Base-by-base conservation (phyloP, 2,329 filamentous ascomycete species). In the Arachnomyces sp. region DNA sequence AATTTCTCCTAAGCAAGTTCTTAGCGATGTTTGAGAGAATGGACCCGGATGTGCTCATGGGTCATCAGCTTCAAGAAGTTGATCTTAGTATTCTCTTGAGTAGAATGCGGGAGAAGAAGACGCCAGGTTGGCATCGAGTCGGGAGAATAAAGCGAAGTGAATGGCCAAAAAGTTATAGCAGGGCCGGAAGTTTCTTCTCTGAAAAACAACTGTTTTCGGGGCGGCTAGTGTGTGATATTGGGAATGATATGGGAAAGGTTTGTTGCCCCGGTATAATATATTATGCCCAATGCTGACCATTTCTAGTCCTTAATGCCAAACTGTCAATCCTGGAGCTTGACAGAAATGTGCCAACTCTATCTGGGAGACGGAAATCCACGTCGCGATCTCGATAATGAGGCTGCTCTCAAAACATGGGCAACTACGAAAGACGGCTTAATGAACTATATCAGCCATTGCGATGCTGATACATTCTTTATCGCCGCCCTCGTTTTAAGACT, bases 301-400 rank as follows among this genome's bases (percentile, higher is more conserved):
- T 32, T 29, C 33, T 52, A 71, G 70, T 95, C 90, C 8, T 78
- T 88, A 49, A 96, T 96, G 90, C 82, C 78, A 53, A 95, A 94
- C 67, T 98, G 92, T 62, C 90, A 95, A 63, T 94, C 89, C 3
- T 98, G 92, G 92, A 95, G 85, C 61, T 73, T 98, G 62, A 93
- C 90, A 2, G 92, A 98, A 63, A 98, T 98, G 89, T 94, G 88
- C 61, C 86, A 82, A 48, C 74, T 96, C 12, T 94, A 95, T 50
- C 80, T 98, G 4, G 75, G 80, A 25, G 78, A 78, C 17, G 78
- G 78, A 42, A 82, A 82, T 56, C 72, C 72, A 31, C 83, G 92
- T 31, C 78, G 82, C 40, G 92, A 98, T 29, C 67, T 98, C 25
- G 90, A 98, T 59, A 90, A 85, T 51, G 92, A 96, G 51, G 79